Evolutionary conservation across 768 basidiomycete genomes (phyloP), one percentile per base, ranked within the genome.

Genomic region (Lactarius psammicola): DNA sequence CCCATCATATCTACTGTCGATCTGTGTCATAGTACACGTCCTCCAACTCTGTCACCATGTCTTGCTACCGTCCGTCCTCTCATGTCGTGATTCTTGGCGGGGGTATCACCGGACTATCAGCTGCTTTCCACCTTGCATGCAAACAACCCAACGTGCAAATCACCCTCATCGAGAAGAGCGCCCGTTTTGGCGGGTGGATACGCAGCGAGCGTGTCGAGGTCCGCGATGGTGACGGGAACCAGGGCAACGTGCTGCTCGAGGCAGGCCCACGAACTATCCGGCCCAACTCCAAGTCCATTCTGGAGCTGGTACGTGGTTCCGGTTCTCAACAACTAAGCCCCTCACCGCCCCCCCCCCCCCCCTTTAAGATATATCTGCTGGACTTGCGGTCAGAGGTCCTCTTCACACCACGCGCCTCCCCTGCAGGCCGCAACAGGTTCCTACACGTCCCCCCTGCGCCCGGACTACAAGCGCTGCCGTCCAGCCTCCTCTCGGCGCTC

Each of bases 151-250:
- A 74, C 11, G 70, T 83, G 0, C 78, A 76, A 10, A 84, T 97
- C 64, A 83, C 86, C 1, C 72, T 98, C 15, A 68, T 95, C 31
- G 95, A 98, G 70, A 84, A 80, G 67, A 76, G 84, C 9, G 57
- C 75, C 1, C 79, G 85, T 2, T 74, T 89, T 5, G 96, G 96
- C 15, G 96, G 96, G n/a, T 98, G 95, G 95, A 83, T 94, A 0
- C 80, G 78, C 60, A 89, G 84, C 57, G 81, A 86, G 63, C 81
- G 82, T 20, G 79, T 88, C 26, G 69, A 76, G 9, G 69, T 90
- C 5, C 59, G 69, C 51, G 69, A 74, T 34, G 49, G 55, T 9
- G 62, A 71, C 20, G 71, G 73, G 18, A 69, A 74, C 46, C 74
- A 73, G 8, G 78, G 76, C 15, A 72, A 74, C 4, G 81, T 94